phyloP scores from a whole-genome alignment of 1,139 yeast species.

The Kurtzmaniella quercitrusa region DNA sequence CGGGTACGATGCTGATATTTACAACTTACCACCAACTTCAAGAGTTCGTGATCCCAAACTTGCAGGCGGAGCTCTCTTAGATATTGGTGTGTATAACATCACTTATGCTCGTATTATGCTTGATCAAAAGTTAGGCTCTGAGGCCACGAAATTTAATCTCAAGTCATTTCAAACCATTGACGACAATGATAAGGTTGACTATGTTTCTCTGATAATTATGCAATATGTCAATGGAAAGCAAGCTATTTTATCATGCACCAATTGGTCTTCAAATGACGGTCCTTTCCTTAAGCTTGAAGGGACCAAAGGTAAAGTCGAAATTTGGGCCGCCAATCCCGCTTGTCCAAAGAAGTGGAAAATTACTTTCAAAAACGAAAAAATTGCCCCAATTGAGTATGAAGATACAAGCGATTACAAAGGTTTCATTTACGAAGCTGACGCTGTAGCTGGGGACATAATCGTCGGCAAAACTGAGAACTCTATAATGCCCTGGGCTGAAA shows the following conservation, averaged over 20 bases:
- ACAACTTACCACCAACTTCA: slow-evolving; percentile 22
- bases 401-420: slow-evolving; percentile 34
- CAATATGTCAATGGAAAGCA: slow-evolving; percentile 32
- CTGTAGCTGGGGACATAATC: slow-evolving; percentile 38
- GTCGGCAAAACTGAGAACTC: slow-evolving; percentile 30
- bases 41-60: slow-evolving; percentile 40
- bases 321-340: slow-evolving; percentile 34
- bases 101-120: slow-evolving; percentile 44
- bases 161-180: slow-evolving; percentile 28
- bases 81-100: slow-evolving; percentile 55
- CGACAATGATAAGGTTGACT: slow-evolving; percentile 29
- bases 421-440: slow-evolving; percentile 51
- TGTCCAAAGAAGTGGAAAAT: slow-evolving; percentile 23
- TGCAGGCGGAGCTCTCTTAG: slow-evolving; percentile 61
- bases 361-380: slow-evolving; percentile 17
- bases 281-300: slow-evolving; percentile 36
- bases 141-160: slow-evolving; percentile 23
- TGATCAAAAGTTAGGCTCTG: slow-evolving; percentile 26
- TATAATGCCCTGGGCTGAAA: slow-evolving; percentile 40
- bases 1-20: slow-evolving; percentile 28
- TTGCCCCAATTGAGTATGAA: slow-evolving; percentile 16
- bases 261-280: slow-evolving; percentile 22
- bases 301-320: slow-evolving; percentile 31
- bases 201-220: slow-evolving; percentile 29
- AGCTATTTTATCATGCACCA: slow-evolving; percentile 32